A percentile compares a stretch with the other conserved stretches of the same genome.
Conservation (phyloP, 2,329 filamentous ascomycete species). For the Davidsoniella virescens region DNA sequence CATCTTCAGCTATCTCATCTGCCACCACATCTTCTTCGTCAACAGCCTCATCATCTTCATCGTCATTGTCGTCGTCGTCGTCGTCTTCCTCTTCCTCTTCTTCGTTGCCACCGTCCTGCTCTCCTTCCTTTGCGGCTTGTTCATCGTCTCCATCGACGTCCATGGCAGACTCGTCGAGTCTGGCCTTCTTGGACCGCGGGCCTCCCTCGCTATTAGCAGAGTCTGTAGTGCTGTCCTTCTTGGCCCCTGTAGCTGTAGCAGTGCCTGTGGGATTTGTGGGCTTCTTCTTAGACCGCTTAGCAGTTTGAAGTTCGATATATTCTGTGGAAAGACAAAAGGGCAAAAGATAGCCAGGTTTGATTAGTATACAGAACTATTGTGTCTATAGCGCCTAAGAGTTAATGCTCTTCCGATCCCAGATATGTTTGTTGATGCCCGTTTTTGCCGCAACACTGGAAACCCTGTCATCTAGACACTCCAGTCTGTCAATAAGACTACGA, state of each 20-base stretch:
- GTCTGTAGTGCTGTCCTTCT: conserved; percentile 37
- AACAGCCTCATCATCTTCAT: conserved; percentile 20
- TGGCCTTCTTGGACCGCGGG: conserved; percentile 26
- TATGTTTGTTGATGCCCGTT: too few species aligned
- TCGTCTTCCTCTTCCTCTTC: conserved; percentile 33
- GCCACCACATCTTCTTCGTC: conserved; percentile 26
- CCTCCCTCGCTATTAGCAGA: conserved; percentile 22
- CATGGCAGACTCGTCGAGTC: conserved; percentile 26
- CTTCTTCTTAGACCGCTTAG: conserved; percentile 58
- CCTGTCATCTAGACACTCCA: too few species aligned
- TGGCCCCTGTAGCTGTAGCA: conserved; percentile 40
- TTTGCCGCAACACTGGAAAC: too few species aligned
- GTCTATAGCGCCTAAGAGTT: too few species aligned
- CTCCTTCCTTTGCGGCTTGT: conserved; percentile 23
- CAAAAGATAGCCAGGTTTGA: too few species aligned
- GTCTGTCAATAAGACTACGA: too few species aligned
- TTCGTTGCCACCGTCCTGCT: conserved; percentile 24
- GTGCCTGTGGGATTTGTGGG: conserved; percentile 19
- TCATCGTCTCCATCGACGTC: conserved; percentile 22
- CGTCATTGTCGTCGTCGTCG: conserved; percentile 23
- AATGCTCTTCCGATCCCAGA: not conserved
- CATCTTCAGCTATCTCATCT: conserved; percentile 32
- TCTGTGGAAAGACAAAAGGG: conserved; percentile 26
- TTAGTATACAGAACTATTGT: too few species aligned
- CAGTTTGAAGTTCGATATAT: conserved; percentile 56